A percentile compares a stretch with the other conserved stretches of the same genome.
Evolutionary conservation across 2,329 filamentous ascomycete species (phyloP).

Genomic region (Aquanectria penicillioides): DNA sequence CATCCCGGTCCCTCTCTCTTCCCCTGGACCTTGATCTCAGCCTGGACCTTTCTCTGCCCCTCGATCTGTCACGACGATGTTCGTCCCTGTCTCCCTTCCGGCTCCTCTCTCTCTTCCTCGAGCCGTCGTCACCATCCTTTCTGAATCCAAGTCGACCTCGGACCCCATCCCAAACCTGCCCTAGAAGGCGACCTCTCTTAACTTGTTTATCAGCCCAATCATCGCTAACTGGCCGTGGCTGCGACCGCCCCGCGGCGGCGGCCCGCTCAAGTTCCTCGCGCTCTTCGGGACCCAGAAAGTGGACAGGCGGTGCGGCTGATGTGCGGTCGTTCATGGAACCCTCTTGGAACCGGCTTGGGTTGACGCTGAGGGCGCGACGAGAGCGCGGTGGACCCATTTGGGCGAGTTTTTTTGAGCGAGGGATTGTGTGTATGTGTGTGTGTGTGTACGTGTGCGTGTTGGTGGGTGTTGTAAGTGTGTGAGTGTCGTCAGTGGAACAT

Average conservation of each 20-base stretch:
- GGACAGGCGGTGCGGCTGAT: constrained; percentile 75
- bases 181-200: constrained; percentile 46
- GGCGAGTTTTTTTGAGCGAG: neutral
- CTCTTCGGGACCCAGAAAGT: constrained; percentile 65
- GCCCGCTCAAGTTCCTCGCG: constrained; percentile 44
- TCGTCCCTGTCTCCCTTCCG: constrained; percentile 31
- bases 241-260: constrained; percentile 17
- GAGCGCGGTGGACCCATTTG: constrained; percentile 44
- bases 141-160: constrained; percentile 45
- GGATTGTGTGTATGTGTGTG: neutral
- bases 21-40: no score
- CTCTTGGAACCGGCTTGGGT: constrained; percentile 72
- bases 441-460: neutral
- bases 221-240: constrained; percentile 38
- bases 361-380: constrained; percentile 48
- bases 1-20: constrained; percentile 29
- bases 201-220: constrained; percentile 46
- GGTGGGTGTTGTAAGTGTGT: constrained; percentile 2
- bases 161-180: constrained; percentile 53
- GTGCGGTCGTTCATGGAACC: constrained; percentile 87
- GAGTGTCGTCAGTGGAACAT: constrained; percentile 10
- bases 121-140: constrained; percentile 36
- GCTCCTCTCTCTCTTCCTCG: constrained; percentile 36
- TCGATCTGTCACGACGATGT: constrained; percentile 14
- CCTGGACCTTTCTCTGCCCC: constrained; percentile 8